Evolutionary conservation across 441 rosid genomes (phyloP), one percentile per base, ranked within the genome.

Genomic region (Melastoma candidum): DNA sequence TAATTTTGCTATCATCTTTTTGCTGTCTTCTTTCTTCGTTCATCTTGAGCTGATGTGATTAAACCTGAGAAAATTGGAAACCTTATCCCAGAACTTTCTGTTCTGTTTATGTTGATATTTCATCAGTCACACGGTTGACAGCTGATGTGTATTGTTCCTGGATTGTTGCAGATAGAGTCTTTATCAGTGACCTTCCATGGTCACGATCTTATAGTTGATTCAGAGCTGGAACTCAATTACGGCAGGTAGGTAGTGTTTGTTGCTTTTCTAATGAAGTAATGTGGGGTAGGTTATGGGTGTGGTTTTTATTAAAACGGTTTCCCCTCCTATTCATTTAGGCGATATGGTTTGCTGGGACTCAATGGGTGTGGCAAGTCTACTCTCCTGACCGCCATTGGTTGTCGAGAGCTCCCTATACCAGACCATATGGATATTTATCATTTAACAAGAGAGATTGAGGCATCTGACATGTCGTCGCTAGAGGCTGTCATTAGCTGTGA

Each of bases 331-430:
- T 60, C 64, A 13, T 36, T 36, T 68, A 79, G 98, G 54, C 95
- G 98, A 12, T 92, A 92, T 64, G 98, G 98, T 12, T 77, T 92
- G 36, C 94, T 92, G 59, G 98, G 97, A 50, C 63, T 92, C 51
- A 92, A 88, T 69, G 98, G 98, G 24, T 88, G 98, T 68, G 98
- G 98, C 7, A 92, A 92, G 71, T 92, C 97, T 26, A 92, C 98
- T 0, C 87, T 92, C 22, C 75, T 88, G 47, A 76, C 94, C 39
- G 85, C 97, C 11, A 79, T 92, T 46, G 98, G 96, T 22, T 73
- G 64, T 49, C 77, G 92, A 47, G 98, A 88, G 73, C 74, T 88
- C 8, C 98, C 98, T 4, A 92, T 92, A 69, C 98, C 98, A 0
- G 94, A 92, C 0, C 95, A 83, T 65, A 84, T 88, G 95, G 98